Conservation (phyloP, 2,329 filamentous ascomycete species). For the Exophiala bonariae region DNA sequence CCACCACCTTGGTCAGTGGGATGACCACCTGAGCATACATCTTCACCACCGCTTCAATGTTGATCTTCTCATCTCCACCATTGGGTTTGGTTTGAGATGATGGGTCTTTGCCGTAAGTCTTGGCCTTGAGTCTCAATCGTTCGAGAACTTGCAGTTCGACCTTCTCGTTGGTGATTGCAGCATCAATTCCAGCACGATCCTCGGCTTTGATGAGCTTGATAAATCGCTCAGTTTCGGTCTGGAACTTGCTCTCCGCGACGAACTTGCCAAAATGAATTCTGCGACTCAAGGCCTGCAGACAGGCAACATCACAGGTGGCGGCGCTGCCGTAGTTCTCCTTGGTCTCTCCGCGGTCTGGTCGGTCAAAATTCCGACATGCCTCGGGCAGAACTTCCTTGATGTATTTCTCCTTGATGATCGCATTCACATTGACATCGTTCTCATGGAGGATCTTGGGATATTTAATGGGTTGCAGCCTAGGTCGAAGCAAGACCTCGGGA, state of each 20-base stretch:
- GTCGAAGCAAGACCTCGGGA: slow-evolving; percentile 72
- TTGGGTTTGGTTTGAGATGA: slow-evolving; percentile 53
- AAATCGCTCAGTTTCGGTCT: slow-evolving; percentile 76
- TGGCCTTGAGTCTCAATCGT: slow-evolving; percentile 80
- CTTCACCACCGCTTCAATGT: slow-evolving; percentile 83
- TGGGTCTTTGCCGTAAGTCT: slow-evolving; percentile 91
- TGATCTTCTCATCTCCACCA: slow-evolving; percentile 67
- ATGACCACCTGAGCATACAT: slow-evolving; percentile 95
- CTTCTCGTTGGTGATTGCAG: slow-evolving; percentile 82
- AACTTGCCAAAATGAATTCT: slow-evolving; percentile 98
- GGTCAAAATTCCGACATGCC: slow-evolving; percentile 76
- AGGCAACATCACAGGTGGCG: slow-evolving; percentile 86
- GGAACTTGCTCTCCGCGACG: slow-evolving; percentile 94
- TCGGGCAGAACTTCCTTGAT: slow-evolving; percentile 77
- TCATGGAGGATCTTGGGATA: slow-evolving; percentile 86
- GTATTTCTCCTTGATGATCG: slow-evolving; percentile 82
- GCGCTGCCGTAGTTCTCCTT: slow-evolving; percentile 95
- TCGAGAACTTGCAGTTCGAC: slow-evolving; percentile 93
- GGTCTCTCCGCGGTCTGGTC: slow-evolving; percentile 76
- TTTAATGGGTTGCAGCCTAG: slow-evolving; percentile 81
- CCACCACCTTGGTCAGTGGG: slow-evolving; percentile 94
- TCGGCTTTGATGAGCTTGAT: slow-evolving; percentile 77
- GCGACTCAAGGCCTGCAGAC: slow-evolving; percentile 83
- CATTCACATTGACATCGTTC: slow-evolving; percentile 89
- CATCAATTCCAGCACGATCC: slow-evolving; percentile 79